phyloP scores from a whole-genome alignment of 257 asterid species.

The Cruciata laevipes region DNA sequence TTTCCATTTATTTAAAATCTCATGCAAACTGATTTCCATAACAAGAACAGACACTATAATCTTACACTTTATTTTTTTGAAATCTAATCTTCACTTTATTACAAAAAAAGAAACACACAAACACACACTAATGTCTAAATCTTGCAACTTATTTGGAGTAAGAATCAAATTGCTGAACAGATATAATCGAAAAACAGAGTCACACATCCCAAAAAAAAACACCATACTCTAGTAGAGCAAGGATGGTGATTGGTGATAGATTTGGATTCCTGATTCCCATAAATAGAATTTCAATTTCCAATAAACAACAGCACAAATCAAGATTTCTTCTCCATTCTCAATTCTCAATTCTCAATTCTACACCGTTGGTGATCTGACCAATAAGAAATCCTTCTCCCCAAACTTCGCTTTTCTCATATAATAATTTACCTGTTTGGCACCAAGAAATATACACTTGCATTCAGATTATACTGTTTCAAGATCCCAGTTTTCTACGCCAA shows the following conservation, averaged over 20 bases:
- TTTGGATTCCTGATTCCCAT: not conserved
- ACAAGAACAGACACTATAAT: no score
- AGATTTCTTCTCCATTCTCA: not conserved
- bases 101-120: not conserved
- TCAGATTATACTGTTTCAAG: not conserved
- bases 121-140: not conserved
- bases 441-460: not conserved
- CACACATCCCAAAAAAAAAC: not conserved
- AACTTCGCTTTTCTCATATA: not conserved
- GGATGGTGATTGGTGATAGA: not conserved
- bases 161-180: not conserved
- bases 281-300: not conserved
- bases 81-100: no score
- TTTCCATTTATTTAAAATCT: not conserved
- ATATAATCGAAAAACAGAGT: not conserved
- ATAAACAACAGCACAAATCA: not conserved
- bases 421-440: not conserved
- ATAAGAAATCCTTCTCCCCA: not conserved
- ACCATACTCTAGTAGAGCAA: not conserved
- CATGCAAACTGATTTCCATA: no score
- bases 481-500: not conserved
- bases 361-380: constrained; percentile 5
- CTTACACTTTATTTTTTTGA: no score
- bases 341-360: not conserved
- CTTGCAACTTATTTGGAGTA: not conserved